These are phyloP conservation scores for Botryotinia convoluta DNA, from an alignment of 2,329 filamentous ascomycete genomes.

Conservation along the genomic window DNA sequence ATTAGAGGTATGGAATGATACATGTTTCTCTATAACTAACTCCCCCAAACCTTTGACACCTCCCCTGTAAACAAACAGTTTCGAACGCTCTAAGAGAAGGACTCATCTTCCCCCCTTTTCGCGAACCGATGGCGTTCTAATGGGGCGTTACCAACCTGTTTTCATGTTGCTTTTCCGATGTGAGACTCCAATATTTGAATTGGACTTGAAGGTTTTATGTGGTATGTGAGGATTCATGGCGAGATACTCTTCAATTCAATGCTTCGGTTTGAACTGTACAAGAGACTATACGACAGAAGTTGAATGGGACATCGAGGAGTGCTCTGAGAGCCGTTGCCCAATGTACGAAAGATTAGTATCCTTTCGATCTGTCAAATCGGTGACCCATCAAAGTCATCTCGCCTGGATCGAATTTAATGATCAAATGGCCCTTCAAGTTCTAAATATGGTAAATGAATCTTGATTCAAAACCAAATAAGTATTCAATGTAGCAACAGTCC, in stretches of 20 bases:
- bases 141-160: background rate
- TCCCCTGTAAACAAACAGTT: background rate
- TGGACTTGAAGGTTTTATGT: background rate
- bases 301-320: background rate
- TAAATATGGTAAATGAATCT: background rate
- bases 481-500: background rate
- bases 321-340: background rate
- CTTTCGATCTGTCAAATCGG: background rate
- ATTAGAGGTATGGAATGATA: background rate
- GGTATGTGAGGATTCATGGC: background rate
- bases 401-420: background rate
- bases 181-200: background rate
- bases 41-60: background rate
- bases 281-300: background rate
- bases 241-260: background rate
- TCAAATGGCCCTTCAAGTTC: background rate
- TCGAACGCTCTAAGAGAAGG: background rate
- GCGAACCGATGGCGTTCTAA: background rate
- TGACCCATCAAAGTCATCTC: background rate
- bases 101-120: background rate
- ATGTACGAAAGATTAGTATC: background rate
- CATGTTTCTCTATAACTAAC: background rate
- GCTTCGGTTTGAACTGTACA: background rate
- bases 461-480: background rate
- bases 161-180: background rate